Evolutionary conservation across 148 eudicot species (phyloP), one percentile per base, ranked within the genome.

Genomic region (Fagopyrum homotropicum): DNA sequence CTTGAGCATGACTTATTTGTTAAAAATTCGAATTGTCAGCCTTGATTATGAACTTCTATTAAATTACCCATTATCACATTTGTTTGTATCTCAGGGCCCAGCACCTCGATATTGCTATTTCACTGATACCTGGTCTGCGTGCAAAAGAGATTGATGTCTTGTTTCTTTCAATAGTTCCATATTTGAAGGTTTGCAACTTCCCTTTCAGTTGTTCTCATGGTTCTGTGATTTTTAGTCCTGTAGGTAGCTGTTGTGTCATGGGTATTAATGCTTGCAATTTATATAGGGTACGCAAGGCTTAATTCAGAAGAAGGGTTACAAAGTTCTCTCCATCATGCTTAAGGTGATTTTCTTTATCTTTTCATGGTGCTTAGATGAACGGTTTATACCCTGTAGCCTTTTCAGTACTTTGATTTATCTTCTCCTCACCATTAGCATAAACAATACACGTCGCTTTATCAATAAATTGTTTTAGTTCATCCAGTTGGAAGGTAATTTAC

Each of bases 241-340:
- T 82, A 29, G 46, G 0, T n/a, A 49, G 9, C 11, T 49, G 9
- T 49, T 2, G 3, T 66, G 71, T 40, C 16, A 35, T 40, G 71
- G 29, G 47, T 43, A 4, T 4, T 12, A 40, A 12, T 66, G 7
- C 40, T 66, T 40, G 17, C 45, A 12, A 48, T 55, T 66, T 52
- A 70, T 46, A 35, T 84, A 96, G 99, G 98, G 89, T 75, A 80
- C 11, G n/a, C 91, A 90, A 69, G 91, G 99, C 72, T 79, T 86
- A 79, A 80, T 96, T 80, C 99, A 96, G 82, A 96, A 96, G 89
- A 92, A 89, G 84, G 98, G 97, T 57, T 96, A 96, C 78, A 92
- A 91, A 88, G 99, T 87, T 79, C 90, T 90, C 50, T 90, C 97
- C 29, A 22, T 75, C 63, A 87, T 92, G 76, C 88, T 96, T 70